A percentile compares a stretch with the other conserved stretches of the same genome.
phyloP scores from a whole-genome alignment of 2,329 filamentous ascomycete species.

The Aspergillus phoenicis region DNA sequence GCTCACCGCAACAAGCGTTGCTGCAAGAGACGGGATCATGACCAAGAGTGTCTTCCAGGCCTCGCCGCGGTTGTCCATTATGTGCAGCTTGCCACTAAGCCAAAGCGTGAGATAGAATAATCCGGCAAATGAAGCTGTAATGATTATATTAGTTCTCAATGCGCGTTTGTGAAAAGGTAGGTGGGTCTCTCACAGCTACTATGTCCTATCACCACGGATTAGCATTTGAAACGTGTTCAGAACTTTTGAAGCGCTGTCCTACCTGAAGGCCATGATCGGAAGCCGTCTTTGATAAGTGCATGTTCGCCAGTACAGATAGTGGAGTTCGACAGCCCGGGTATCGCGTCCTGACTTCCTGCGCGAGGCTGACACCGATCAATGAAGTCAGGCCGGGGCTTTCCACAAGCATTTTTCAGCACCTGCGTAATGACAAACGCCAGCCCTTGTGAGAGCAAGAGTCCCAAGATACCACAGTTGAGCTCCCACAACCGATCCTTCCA shows the following conservation, averaged over 20 bases:
- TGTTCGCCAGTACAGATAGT: constrained; percentile 56
- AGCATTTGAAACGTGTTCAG: constrained; percentile 14
- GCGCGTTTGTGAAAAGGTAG: not conserved
- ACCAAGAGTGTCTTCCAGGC: constrained; percentile 62
- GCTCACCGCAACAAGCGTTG: constrained; percentile 57
- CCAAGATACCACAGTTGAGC: constrained; percentile 62
- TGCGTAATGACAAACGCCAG: constrained; percentile 61
- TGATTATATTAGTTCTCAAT: constrained; percentile 17
- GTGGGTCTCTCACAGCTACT: constrained; percentile 24
- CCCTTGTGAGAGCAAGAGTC: constrained; percentile 57
- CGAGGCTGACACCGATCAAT: constrained; percentile 56
- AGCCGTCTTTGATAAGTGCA: constrained; percentile 59
- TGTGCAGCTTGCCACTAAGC: constrained; percentile 61
- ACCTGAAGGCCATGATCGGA: constrained; percentile 61
- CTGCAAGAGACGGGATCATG: constrained; percentile 56
- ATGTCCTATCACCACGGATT: constrained; percentile 21
- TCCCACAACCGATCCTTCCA: constrained; percentile 63
- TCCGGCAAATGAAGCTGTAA: constrained; percentile 58
- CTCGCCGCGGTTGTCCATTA: constrained; percentile 62
- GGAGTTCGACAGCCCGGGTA: constrained; percentile 47
- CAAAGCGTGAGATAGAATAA: constrained; percentile 63
- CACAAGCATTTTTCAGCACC: constrained; percentile 60
- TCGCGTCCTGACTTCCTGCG: constrained; percentile 37
- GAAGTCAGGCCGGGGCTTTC: constrained; percentile 62
- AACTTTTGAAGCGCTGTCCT: constrained; percentile 15